Base-by-base conservation (phyloP, 176 grass and related monocot genomes). In the Bothriochloa decipiens region DNA sequence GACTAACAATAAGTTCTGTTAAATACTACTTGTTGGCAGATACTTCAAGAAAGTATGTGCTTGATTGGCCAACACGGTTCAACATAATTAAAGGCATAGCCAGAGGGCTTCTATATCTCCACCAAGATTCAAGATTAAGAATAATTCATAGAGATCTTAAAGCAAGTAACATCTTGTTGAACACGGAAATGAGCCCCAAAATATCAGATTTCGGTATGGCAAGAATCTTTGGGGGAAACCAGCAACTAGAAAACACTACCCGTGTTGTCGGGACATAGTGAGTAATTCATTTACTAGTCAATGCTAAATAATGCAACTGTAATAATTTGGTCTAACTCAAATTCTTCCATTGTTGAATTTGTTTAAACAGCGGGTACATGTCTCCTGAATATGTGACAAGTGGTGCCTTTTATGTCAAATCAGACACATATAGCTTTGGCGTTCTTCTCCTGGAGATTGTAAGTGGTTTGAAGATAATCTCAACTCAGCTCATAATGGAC, bases 131-230 rank as follows among this genome's bases (percentile, higher is more conserved):
- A 83, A 93, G 88, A 74, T 78, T 90, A 50, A 90, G 74, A 12
- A 90, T 93, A 89, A 75, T 87, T 43, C 85, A 87, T 53, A 81
- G 78, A 75, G 85, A 87, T 57, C 65, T 90, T 13, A 92, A 92
- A 81, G 71, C 87, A 55, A 78, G 87, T 27, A 93, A 93, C 61
- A 66, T 93, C 62, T 74, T 93, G 27, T 79, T 93, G 12, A 88
- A 90, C 49, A 22, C 41, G 1, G 53, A 87, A 18, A 84, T 93
- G 77, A 82, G 6, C 6, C 81, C 91, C 5, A 93, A 93, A 73
- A 93, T 93, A 62, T 93, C 91, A 11, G 91, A 90, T 70, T 93
- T 93, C 3, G 91, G 91, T 50, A 93, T 82, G 70, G 91, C 88
- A 77, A 85, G 87, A 65, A 87, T 90, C 11, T 93, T 93, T 52